Evolutionary conservation across 2,329 filamentous ascomycete genomes (phyloP).

Genomic region (Cladosporium austrohemisphaericum): DNA sequence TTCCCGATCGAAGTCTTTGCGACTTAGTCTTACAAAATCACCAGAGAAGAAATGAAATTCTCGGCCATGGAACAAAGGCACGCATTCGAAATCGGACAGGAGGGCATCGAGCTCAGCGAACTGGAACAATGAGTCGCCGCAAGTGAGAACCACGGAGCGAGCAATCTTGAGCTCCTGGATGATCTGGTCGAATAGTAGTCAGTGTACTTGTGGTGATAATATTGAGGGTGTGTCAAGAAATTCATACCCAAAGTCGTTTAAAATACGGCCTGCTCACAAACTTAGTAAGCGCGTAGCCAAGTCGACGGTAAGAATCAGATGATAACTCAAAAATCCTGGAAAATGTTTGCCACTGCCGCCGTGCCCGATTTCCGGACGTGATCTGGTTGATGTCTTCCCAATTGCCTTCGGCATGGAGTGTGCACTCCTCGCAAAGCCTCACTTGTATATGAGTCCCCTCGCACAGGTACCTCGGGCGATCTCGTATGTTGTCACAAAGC

Average conservation of each 20-base stretch:
- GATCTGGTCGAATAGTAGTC: neutral
- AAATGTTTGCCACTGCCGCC: too few relatives aligned
- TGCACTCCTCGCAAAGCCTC: too few relatives aligned
- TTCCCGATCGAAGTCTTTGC: neutral
- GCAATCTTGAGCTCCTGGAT: neutral
- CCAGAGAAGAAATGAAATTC: too few relatives aligned
- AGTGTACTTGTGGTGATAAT: too few relatives aligned
- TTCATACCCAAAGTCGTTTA: neutral
- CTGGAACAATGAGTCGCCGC: neutral
- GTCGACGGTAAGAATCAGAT: neutral
- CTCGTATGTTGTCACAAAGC: neutral
- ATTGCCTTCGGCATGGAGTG: too few relatives aligned
- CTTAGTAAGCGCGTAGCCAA: neutral
- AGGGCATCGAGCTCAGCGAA: neutral
- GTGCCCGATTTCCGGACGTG: too few relatives aligned
- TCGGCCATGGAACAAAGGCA: neutral
- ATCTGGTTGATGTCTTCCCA: too few relatives aligned
- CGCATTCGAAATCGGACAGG: neutral
- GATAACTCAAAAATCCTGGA: too few relatives aligned
- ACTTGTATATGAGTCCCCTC: too few relatives aligned
- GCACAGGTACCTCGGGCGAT: too few relatives aligned
- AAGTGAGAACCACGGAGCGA: neutral
- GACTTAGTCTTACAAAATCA: too few relatives aligned
- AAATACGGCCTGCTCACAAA: neutral
- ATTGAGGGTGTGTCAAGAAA: neutral